A percentile compares a stretch with the other conserved stretches of the same genome.
Evolutionary conservation across 2,329 filamentous ascomycete species (phyloP).

Genomic region (Alternaria metachromatica): DNA sequence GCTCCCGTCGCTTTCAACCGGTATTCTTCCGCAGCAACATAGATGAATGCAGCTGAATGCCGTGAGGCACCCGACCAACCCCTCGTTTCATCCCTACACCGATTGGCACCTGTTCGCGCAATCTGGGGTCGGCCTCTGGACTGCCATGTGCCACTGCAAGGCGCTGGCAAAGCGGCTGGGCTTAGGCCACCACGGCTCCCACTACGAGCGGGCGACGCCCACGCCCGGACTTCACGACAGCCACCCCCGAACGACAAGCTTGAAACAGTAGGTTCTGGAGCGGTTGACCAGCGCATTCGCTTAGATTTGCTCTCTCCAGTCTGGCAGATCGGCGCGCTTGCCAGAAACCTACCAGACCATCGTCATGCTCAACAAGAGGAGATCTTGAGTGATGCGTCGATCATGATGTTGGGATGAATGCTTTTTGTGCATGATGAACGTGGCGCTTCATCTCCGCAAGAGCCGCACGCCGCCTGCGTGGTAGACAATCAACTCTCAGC

Average conservation of each 20-base stretch:
- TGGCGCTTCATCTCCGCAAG: slow-evolving; percentile 22
- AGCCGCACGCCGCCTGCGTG: slow-evolving; percentile 11
- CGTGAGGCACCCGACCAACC: slow-evolving; percentile 13
- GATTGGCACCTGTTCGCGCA: slow-evolving; percentile 23
- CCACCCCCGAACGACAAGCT: slow-evolving; percentile 9
- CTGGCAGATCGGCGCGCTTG: slow-evolving; percentile 8
- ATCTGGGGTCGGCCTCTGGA: slow-evolving; percentile 15
- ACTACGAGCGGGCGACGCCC: slow-evolving; percentile 3
- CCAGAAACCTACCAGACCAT: slow-evolving; percentile 15
- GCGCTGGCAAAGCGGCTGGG: neutral
- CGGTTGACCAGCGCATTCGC: neutral
- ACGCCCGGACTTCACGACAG: slow-evolving; percentile 12
- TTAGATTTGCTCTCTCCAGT: slow-evolving; percentile 1
- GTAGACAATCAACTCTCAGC: slow-evolving; percentile 15
- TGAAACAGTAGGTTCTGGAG: slow-evolving; percentile 6
- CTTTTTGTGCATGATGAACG: slow-evolving; percentile 21
- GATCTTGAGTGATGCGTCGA: slow-evolving; percentile 13
- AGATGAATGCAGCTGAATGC: slow-evolving; percentile 27
- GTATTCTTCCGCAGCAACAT: slow-evolving; percentile 34
- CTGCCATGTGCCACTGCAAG: slow-evolving; percentile 4
- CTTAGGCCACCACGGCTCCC: slow-evolving; percentile 1
- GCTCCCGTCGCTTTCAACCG: slow-evolving; percentile 36
- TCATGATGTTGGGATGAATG: slow-evolving; percentile 26
- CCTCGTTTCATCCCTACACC: slow-evolving; percentile 30
- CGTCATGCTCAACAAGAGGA: slow-evolving; percentile 21